Conservation (phyloP, 805 yeast species). For the Helenozyma rhizophorensis region DNA sequence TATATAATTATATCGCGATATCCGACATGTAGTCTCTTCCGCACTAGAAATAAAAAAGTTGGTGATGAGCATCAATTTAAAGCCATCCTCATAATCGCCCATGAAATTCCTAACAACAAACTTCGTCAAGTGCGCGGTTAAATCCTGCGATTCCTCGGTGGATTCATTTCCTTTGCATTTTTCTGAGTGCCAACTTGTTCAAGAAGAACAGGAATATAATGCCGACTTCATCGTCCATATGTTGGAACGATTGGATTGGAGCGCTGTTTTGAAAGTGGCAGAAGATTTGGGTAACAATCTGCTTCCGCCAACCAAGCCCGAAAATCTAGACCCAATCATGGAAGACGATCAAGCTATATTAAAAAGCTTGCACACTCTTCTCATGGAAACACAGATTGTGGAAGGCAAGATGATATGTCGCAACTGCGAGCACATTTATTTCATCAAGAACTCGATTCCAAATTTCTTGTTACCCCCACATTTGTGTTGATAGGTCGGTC, state of each 20-base stretch:
- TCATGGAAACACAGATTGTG: conserved; percentile 78
- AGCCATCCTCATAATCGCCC: background rate
- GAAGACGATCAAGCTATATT: conserved; percentile 53
- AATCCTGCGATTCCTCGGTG: conserved; percentile 67
- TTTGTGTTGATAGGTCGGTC: conserved; percentile 50
- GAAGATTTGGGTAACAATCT: conserved; percentile 46
- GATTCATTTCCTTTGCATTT: conserved; percentile 79
- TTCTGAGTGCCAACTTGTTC: conserved; percentile 62
- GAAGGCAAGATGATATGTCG: conserved; percentile 89
- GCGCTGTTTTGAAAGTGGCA: conserved; percentile 75
- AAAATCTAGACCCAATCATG: conserved; percentile 46
- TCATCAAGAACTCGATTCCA: conserved; percentile 90
- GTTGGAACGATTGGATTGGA: conserved; percentile 84
- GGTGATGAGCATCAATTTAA: too few species aligned
- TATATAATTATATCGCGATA: too few species aligned
- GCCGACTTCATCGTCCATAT: conserved; percentile 75
- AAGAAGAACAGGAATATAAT: conserved; percentile 76
- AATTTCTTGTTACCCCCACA: conserved; percentile 94
- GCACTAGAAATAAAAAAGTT: too few species aligned
- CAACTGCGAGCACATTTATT: conserved; percentile 81
- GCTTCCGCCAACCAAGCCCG: conserved; percentile 50
- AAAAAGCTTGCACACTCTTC: conserved; percentile 69
- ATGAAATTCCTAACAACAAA: conserved; percentile 97
- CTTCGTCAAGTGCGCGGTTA: conserved; percentile 90
- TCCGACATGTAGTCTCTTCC: too few species aligned